Base-by-base conservation (phyloP, 2,329 filamentous ascomycete species). In the Penicillium sp. region DNA sequence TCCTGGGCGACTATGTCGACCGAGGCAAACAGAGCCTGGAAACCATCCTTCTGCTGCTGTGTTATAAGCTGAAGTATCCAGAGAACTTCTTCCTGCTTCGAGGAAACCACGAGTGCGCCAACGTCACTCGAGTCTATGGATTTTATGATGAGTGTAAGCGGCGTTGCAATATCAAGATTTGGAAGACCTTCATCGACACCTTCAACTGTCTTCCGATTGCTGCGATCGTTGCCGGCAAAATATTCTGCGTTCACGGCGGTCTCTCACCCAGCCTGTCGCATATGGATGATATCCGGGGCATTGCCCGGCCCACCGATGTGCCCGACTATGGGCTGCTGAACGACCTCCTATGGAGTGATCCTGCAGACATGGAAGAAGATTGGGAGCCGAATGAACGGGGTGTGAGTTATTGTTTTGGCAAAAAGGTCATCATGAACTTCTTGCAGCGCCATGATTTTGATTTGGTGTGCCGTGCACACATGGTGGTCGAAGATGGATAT, bases 71-170 rank as follows among this genome's bases (percentile, higher is more conserved):
- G 70, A 95, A 96, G 71, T 96, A 89, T 66, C 93, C 93, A 8
- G 90, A 96, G 75, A 97, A 97, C 77, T 97, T 97, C 74, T 97
- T 97, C 76, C 78, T 97, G 44, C 79, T 97, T 21, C 86, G 93
- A 52, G 93, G 93, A 50, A 97, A 97, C 69, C 93, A 97, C 74
- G 93, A 97, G 73, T 96, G 93, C 74, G 93, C 93, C 64, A 96
- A 95, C 62, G 91, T 97, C 48, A 97, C 91, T 13, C 84, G 93
- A 54, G 90, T 97, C 33, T 96, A 96, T 72, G 93, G 93, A 2
- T 97, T 97, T 74, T 97, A 97, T 76, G 93, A 97, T 67, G 93
- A 97, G 71, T 97, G 93, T 81, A 97, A 97, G 77, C 84, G 93
- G 60, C 84, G 93, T 56, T 96, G 89, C 78, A 96, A 96, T 69